These are phyloP conservation scores for Akebia trifoliata DNA, from an alignment of 164 flowering plant species.

Conservation along the genomic window DNA sequence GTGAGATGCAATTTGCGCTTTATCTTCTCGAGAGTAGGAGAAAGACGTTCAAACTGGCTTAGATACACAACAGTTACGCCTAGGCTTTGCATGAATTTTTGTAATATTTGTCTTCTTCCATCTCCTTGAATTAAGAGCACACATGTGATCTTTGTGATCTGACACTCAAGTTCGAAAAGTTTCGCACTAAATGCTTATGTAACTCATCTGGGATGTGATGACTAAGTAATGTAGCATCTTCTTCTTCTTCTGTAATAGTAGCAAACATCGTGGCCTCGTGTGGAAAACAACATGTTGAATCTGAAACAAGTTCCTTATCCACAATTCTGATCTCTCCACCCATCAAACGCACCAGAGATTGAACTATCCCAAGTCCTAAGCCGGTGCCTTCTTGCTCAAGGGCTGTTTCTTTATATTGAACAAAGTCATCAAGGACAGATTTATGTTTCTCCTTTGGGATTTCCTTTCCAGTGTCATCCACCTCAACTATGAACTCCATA, in stretches of 20 bases:
- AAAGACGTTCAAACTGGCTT: slow-evolving; percentile 31
- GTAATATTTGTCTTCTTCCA: slow-evolving; percentile 34
- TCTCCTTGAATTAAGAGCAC: slow-evolving; percentile 44
- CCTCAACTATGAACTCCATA: slow-evolving; percentile 63
- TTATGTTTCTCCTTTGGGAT: slow-evolving; percentile 71
- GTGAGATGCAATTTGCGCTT: slow-evolving; percentile 16
- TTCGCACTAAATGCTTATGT: slow-evolving; percentile 4
- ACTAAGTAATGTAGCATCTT: slow-evolving; percentile 1
- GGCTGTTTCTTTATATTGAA: slow-evolving; percentile 74
- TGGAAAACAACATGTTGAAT: slow-evolving; percentile 49
- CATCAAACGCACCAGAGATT: slow-evolving; percentile 84
- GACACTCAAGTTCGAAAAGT: slow-evolving; percentile 6
- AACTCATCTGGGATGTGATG: slow-evolving; percentile 10
- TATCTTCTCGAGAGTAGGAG: slow-evolving; percentile 30
- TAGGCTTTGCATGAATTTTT: slow-evolving; percentile 35
- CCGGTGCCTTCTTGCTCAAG: slow-evolving; percentile 65
- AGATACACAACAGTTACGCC: slow-evolving; percentile 45
- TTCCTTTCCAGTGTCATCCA: slow-evolving; percentile 83
- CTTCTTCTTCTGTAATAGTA: not conserved
- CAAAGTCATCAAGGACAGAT: slow-evolving; percentile 74
- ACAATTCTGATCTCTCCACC: slow-evolving; percentile 73
- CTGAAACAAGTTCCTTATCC: slow-evolving; percentile 77
- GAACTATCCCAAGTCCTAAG: slow-evolving; percentile 89
- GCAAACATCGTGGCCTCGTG: slow-evolving; percentile 3
- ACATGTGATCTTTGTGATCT: slow-evolving; percentile 25